Evolutionary conservation across 441 rosid species (phyloP).

Genomic region (Brassica balearica): DNA sequence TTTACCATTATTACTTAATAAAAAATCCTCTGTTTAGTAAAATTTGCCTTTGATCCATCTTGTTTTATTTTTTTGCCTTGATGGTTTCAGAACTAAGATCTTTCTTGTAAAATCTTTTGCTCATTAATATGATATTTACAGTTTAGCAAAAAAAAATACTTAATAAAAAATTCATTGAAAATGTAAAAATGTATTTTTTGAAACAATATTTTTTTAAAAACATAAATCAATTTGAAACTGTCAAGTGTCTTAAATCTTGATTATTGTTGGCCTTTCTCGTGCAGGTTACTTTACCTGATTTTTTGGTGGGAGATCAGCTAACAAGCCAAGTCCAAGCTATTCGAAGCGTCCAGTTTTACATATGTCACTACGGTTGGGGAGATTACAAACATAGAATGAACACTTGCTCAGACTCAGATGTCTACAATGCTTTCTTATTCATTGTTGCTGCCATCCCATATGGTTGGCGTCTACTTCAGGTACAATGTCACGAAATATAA

Average conservation of each 20-base stretch:
- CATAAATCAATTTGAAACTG: not conserved
- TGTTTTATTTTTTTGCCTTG: no score
- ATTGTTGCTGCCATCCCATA: constrained; percentile 67
- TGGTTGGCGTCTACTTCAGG: constrained; percentile 62
- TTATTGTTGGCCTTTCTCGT: not conserved
- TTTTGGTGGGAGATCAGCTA: constrained; percentile 77
- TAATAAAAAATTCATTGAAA: not conserved
- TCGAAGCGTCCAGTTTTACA: constrained; percentile 67
- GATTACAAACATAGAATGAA: constrained; percentile 50
- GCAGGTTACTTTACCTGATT: constrained; percentile 77
- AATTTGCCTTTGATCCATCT: no score
- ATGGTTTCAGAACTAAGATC: no score
- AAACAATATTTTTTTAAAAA: not conserved
- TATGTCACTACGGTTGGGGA: constrained; percentile 81
- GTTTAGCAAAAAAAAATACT: no score
- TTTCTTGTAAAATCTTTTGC: no score
- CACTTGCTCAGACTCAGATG: constrained; percentile 43
- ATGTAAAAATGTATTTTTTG: not conserved
- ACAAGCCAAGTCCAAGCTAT: constrained; percentile 76
- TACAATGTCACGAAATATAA: constrained; percentile 20
- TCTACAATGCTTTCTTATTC: constrained; percentile 53
- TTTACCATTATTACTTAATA: no score
- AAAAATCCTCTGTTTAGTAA: no score
- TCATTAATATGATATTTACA: no score
- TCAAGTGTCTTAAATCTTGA: not conserved